These are phyloP conservation scores for Thielaviopsis euricoi DNA, from an alignment of 2,329 filamentous ascomycete genomes.

Conservation along the genomic window DNA sequence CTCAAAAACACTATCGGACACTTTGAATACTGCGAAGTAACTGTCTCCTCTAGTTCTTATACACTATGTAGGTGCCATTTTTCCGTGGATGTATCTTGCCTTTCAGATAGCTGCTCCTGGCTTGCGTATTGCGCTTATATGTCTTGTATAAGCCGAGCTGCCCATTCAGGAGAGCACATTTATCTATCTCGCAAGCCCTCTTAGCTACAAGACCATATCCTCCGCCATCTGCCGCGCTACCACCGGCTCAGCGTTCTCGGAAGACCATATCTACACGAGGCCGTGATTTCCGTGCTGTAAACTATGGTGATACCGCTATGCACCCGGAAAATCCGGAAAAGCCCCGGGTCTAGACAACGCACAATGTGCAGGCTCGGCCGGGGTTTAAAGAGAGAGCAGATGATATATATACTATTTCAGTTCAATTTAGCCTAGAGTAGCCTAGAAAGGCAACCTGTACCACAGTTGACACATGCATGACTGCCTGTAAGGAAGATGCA, in stretches of 20 bases:
- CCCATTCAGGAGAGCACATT: too few relatives aligned
- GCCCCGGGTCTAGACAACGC: conserved; percentile 21
- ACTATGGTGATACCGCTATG: too few relatives aligned
- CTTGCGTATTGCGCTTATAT: conserved; percentile 20
- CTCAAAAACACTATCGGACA: conserved; percentile 24
- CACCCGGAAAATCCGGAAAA: conserved; percentile 12
- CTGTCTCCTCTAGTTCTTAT: conserved; percentile 37
- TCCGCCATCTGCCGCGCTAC: conserved; percentile 36
- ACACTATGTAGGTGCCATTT: conserved; percentile 37
- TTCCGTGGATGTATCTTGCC: conserved; percentile 22
- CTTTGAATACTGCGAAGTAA: conserved; percentile 40
- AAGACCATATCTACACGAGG: too few relatives aligned
- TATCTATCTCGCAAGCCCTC: too few relatives aligned
- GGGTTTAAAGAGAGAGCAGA: background rate
- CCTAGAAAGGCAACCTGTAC: background rate
- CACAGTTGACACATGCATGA: background rate
- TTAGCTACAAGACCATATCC: too few relatives aligned
- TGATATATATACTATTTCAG: background rate
- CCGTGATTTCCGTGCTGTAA: too few relatives aligned
- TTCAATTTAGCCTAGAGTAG: too few relatives aligned
- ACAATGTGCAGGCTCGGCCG: conserved; percentile 1
- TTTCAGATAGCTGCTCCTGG: conserved; percentile 19
- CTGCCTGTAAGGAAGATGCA: too few relatives aligned
- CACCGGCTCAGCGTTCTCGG: conserved; percentile 20
- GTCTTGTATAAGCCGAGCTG: conserved; percentile 21